These are phyloP conservation scores for Arxiozyma bovina DNA, from an alignment of 1,139 yeast species.

Conservation along the genomic window DNA sequence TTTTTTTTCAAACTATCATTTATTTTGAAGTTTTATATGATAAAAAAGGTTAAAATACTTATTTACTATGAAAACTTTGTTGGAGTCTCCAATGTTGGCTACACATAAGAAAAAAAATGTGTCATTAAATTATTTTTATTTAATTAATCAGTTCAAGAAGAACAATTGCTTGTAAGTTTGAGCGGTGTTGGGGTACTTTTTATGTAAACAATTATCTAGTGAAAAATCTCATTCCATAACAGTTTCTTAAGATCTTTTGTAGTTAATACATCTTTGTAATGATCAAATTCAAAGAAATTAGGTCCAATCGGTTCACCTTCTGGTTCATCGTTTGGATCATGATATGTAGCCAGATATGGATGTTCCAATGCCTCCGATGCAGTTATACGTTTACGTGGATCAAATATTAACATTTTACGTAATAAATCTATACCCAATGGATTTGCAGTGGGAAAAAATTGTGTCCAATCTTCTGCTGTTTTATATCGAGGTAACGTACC, in stretches of 20 bases:
- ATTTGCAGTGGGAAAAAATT: constrained; percentile 46
- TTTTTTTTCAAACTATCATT: too few relatives aligned
- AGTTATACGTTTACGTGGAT: constrained; percentile 68
- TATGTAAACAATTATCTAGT: constrained; percentile 3
- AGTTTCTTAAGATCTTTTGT: constrained; percentile 62
- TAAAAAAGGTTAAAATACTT: too few relatives aligned
- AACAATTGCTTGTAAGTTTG: too few relatives aligned
- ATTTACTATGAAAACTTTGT: too few relatives aligned
- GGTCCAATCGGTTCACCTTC: constrained; percentile 62
- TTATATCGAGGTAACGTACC: constrained; percentile 52
- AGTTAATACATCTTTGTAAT: constrained; percentile 59
- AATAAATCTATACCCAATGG: constrained; percentile 72
- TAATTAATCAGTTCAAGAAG: too few relatives aligned
- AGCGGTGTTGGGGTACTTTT: background rate
- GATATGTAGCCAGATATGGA: constrained; percentile 71
- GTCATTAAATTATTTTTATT: too few relatives aligned
- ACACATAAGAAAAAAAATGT: too few relatives aligned
- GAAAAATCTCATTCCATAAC: constrained; percentile 48
- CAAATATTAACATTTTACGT: constrained; percentile 65
- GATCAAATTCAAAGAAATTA: constrained; percentile 77
- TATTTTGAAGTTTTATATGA: too few relatives aligned
- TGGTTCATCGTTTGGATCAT: constrained; percentile 81
- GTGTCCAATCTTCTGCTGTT: constrained; percentile 45
- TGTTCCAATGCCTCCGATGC: constrained; percentile 77
- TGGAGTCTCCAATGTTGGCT: too few relatives aligned